phyloP scores from a whole-genome alignment of 1,139 yeast genomes.

The Geotrichum cucujoidarum region DNA sequence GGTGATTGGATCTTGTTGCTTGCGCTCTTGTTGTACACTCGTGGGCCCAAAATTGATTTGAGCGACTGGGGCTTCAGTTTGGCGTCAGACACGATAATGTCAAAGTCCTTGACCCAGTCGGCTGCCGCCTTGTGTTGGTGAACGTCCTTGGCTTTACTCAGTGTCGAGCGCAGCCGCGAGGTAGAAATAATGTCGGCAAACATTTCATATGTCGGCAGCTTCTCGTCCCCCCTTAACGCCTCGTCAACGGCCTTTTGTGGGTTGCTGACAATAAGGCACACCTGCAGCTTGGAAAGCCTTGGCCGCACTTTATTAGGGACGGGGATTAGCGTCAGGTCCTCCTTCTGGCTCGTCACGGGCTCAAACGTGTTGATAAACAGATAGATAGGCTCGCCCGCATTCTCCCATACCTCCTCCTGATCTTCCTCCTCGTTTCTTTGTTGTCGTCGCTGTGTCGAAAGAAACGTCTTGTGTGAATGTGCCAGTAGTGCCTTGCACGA shows the following conservation, averaged over 20 bases:
- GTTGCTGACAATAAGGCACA: slow-evolving; percentile 29
- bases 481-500: slow-evolving; percentile 16
- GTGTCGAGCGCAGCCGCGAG: slow-evolving; percentile 25
- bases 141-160: slow-evolving; percentile 15
- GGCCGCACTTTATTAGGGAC: slow-evolving; percentile 26
- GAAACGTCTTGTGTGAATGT: slow-evolving; percentile 12
- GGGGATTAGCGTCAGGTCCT: slow-evolving; percentile 23
- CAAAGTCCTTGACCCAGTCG: slow-evolving; percentile 23
- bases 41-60: slow-evolving; percentile 26
- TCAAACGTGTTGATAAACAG: slow-evolving; percentile 13
- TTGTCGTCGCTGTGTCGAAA: too few species aligned
- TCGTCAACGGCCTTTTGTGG: slow-evolving; percentile 26
- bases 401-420: too few species aligned
- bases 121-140: slow-evolving; percentile 19
- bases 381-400: slow-evolving; percentile 18
- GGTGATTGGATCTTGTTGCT: slow-evolving; percentile 30
- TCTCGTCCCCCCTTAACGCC: slow-evolving; percentile 23
- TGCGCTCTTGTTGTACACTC: slow-evolving; percentile 25
- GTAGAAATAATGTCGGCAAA: slow-evolving; percentile 29
- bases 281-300: slow-evolving; percentile 22
- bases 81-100: slow-evolving; percentile 28
- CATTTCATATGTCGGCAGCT: slow-evolving; percentile 26
- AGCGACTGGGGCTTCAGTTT: slow-evolving; percentile 24
- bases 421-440: not conserved
- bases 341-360: slow-evolving; percentile 4